Conservation (phyloP, 768 basidiomycete genomes). For the Rhodosporidiobolus odoratus region DNA sequence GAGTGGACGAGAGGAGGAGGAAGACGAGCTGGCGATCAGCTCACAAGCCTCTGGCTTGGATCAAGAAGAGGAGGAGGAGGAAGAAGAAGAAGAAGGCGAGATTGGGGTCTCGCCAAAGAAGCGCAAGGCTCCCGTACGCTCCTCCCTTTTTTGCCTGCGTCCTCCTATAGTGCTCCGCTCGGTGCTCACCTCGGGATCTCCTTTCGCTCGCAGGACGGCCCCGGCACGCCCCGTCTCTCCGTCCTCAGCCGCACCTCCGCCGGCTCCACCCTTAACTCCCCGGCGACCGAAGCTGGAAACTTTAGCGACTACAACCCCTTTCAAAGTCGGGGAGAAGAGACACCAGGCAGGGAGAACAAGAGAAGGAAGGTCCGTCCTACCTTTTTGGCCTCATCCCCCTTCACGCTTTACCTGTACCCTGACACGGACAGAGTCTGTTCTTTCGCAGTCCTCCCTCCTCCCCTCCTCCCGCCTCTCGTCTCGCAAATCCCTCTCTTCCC, state of each 20-base stretch:
- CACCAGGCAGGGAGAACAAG: slow-evolving; percentile 21
- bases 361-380: slow-evolving; percentile 21
- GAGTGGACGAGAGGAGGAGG: no score
- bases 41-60: no score
- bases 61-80: no score
- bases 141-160: background rate
- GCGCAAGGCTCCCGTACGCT: slow-evolving; percentile 13
- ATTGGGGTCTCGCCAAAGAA: background rate
- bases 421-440: background rate
- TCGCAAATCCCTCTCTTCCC: background rate
- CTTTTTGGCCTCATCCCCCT: background rate
- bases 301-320: slow-evolving; percentile 39
- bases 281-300: background rate
- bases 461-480: slow-evolving; percentile 1
- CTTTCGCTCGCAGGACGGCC: background rate
- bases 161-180: background rate
- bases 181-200: background rate
- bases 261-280: background rate
- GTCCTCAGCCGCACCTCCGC: background rate
- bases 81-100: background rate
- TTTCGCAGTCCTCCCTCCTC: slow-evolving; percentile 27
- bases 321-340: slow-evolving; percentile 33
- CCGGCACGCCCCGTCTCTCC: background rate
- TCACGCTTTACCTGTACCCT: background rate
- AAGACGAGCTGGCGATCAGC: background rate